These are phyloP conservation scores for Vanilla planifolia DNA, from an alignment of 106 monocot genomes.

Conservation along the genomic window DNA sequence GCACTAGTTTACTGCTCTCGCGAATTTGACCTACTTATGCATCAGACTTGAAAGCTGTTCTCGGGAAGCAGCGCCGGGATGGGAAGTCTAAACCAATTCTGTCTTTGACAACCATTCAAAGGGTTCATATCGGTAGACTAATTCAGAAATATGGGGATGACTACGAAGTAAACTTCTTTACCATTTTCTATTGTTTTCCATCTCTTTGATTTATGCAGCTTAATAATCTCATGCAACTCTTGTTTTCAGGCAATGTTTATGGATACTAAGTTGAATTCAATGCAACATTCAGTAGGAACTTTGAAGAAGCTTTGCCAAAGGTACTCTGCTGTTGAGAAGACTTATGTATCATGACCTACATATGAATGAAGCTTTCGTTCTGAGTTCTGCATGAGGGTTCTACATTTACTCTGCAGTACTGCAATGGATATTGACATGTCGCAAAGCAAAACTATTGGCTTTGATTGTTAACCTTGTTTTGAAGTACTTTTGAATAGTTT, in stretches of 20 bases:
- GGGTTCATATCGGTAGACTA: constrained; percentile 50
- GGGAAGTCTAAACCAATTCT: constrained; percentile 54
- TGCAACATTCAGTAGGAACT: constrained; percentile 59
- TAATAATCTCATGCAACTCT: neutral
- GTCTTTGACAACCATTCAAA: constrained; percentile 66
- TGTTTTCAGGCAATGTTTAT: constrained; percentile 60
- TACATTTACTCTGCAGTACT: no score
- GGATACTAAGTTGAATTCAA: constrained; percentile 59
- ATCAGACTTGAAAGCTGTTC: constrained; percentile 64
- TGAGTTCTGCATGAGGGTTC: no score
- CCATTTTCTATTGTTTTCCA: neutral
- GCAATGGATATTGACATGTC: no score
- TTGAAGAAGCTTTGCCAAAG: constrained; percentile 57
- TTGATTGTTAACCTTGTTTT: no score
- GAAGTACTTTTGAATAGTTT: no score
- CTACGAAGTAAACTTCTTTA: constrained; percentile 46
- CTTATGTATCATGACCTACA: no score
- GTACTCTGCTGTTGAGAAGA: constrained; percentile 23
- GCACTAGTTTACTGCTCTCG: no score
- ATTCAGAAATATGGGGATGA: constrained; percentile 77
- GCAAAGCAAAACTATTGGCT: no score
- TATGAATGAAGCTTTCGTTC: no score
- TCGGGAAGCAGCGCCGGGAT: constrained; percentile 81
- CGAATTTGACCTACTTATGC: neutral
- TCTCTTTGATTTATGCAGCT: neutral